A percentile compares a stretch with the other conserved stretches of the same genome.
Evolutionary conservation across 2,329 filamentous ascomycete species (phyloP).

Genomic region (Aspergillus sp.): DNA sequence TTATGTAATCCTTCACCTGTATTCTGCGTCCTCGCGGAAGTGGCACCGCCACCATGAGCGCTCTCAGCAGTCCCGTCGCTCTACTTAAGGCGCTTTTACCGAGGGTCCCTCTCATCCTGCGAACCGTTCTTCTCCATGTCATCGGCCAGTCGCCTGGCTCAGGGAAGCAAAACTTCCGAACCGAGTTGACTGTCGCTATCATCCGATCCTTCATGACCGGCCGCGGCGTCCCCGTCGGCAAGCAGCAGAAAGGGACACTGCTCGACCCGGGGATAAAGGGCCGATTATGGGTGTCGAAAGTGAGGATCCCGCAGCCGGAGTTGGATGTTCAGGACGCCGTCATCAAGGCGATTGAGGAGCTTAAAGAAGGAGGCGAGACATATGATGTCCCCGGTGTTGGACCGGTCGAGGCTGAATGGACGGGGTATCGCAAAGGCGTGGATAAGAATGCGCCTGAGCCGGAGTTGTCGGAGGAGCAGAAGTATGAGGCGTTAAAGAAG

Average conservation of each 20-base stretch:
- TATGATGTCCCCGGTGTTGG: slow-evolving; percentile 37
- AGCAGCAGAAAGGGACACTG: slow-evolving; percentile 62
- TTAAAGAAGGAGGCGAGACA: slow-evolving; percentile 40
- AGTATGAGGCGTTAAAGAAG: slow-evolving; percentile 41
- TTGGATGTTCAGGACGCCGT: slow-evolving; percentile 44
- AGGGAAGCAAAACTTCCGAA: slow-evolving; percentile 75
- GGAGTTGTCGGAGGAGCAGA: slow-evolving; percentile 43
- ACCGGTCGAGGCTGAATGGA: slow-evolving; percentile 48
- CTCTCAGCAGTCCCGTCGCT: slow-evolving; percentile 21
- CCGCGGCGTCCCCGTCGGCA: slow-evolving; percentile 54
- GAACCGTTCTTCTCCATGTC: slow-evolving; percentile 42
- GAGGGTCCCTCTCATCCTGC: slow-evolving; percentile 44
- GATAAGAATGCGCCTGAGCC: slow-evolving; percentile 38
- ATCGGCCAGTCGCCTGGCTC: slow-evolving; percentile 69
- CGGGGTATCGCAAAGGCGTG: slow-evolving; percentile 42
- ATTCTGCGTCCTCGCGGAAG: neutral
- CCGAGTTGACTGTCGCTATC: slow-evolving; percentile 69
- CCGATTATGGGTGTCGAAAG: slow-evolving; percentile 76
- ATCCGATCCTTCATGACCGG: slow-evolving; percentile 63
- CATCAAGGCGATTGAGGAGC: slow-evolving; percentile 37
- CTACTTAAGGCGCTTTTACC: slow-evolving; percentile 40
- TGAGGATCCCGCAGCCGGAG: slow-evolving; percentile 60
- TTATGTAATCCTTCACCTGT: neutral
- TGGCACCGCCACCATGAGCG: slow-evolving; percentile 22
- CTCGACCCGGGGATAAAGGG: slow-evolving; percentile 71